Conservation (phyloP, 345 rosid genomes). For the Excoecaria agallocha region DNA sequence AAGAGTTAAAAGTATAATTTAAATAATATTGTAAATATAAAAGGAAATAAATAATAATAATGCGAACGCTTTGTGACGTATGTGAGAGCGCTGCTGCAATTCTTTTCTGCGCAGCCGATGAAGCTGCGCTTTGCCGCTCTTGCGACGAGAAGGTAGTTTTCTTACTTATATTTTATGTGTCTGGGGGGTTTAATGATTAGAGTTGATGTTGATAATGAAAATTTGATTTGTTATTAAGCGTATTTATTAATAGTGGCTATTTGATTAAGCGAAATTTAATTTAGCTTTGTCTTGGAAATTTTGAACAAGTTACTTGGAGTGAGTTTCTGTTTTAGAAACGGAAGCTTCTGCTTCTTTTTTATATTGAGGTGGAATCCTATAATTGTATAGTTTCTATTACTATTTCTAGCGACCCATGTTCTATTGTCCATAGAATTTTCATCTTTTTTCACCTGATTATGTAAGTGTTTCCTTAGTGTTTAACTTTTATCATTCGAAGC, state of each 20-base stretch:
- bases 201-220: background rate
- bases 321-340: background rate
- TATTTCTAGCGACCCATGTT: background rate
- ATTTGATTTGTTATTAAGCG: no score
- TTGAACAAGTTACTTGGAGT: background rate
- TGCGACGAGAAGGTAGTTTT: conserved; percentile 64
- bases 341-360: background rate
- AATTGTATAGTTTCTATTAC: no score
- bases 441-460: background rate
- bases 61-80: conserved; percentile 70
- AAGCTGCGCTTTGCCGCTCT: conserved; percentile 79
- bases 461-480: background rate
- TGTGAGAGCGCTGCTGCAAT: conserved; percentile 81
- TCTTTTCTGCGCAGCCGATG: conserved; percentile 85
- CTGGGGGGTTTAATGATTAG: background rate
- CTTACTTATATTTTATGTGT: background rate
- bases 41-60: conserved; percentile 15
- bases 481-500: background rate
- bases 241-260: no score
- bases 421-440: background rate
- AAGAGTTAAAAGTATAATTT: background rate
- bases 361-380: background rate
- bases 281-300: background rate
- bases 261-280: background rate
- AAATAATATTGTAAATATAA: background rate